Conservation (phyloP, 179 eudicot genomes). For the Beta lomatogona region DNA sequence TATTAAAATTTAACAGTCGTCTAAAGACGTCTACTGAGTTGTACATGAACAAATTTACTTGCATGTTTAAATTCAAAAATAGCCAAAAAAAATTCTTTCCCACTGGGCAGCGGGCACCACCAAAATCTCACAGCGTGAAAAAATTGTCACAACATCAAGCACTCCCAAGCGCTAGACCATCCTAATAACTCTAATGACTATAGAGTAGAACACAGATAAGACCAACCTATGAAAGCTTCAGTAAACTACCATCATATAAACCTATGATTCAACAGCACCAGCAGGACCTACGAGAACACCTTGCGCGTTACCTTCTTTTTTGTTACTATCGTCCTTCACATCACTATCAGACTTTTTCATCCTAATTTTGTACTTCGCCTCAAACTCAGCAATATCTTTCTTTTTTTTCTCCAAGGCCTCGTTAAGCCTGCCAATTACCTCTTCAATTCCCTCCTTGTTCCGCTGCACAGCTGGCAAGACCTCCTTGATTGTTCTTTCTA, state of each 20-base stretch:
- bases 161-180: background rate
- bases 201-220: background rate
- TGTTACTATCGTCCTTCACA: conserved; percentile 56
- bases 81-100: background rate
- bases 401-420: conserved; percentile 84
- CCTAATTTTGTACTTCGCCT: conserved; percentile 74
- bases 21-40: too few relatives aligned
- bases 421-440: conserved; percentile 74
- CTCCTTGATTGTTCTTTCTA: conserved; percentile 86
- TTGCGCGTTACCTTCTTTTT: conserved; percentile 87
- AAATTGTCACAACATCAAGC: background rate
- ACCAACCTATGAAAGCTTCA: background rate
- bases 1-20: too few relatives aligned
- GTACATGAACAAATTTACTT: too few relatives aligned
- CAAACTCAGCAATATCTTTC: conserved; percentile 71
- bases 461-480: conserved; percentile 89
- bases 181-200: background rate
- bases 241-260: background rate
- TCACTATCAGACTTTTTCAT: conserved; percentile 65
- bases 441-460: conserved; percentile 88
- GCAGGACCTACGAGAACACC: conserved; percentile 97
- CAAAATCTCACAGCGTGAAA: background rate
- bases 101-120: background rate
- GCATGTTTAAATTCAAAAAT: too few relatives aligned
- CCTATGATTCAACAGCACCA: conserved; percentile 41